phyloP scores from a whole-genome alignment of 768 basidiomycete species.

The Mrakia hoshinonis region DNA sequence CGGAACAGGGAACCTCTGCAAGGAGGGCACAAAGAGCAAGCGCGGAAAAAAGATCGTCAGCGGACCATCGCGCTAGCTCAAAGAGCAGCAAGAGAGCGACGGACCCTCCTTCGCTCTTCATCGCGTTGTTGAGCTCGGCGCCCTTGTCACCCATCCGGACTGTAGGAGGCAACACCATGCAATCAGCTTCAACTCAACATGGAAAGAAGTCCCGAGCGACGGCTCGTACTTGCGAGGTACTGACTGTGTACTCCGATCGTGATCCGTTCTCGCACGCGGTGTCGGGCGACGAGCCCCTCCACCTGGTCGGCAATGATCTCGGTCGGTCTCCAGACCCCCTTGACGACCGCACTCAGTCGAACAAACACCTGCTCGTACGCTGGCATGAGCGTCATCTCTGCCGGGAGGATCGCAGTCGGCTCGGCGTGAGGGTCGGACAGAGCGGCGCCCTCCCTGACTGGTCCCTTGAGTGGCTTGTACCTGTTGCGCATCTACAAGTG shows the following conservation, averaged over 20 bases:
- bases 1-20: neutral
- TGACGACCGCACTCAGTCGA: neutral
- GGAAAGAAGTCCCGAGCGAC: neutral
- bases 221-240: neutral
- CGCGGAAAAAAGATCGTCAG: too few species aligned
- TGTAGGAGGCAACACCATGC: neutral
- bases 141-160: constrained; percentile 10
- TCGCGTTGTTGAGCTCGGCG: neutral
- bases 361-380: neutral
- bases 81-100: too few species aligned
- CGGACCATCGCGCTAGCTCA: too few species aligned
- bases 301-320: neutral
- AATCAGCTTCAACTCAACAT: neutral
- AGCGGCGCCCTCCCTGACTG: neutral
- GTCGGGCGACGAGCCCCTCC: neutral
- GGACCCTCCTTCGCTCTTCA: neutral
- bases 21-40: too few species aligned
- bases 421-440: neutral
- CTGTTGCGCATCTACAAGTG: neutral
- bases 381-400: neutral
- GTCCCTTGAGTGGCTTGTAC: neutral
- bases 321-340: neutral
- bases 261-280: neutral
- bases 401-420: neutral
- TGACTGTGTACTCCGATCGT: neutral